Evolutionary conservation across 2,329 filamentous ascomycete species (phyloP), one percentile per base, ranked within the genome.

Genomic region (Botrytis hyacinthi): DNA sequence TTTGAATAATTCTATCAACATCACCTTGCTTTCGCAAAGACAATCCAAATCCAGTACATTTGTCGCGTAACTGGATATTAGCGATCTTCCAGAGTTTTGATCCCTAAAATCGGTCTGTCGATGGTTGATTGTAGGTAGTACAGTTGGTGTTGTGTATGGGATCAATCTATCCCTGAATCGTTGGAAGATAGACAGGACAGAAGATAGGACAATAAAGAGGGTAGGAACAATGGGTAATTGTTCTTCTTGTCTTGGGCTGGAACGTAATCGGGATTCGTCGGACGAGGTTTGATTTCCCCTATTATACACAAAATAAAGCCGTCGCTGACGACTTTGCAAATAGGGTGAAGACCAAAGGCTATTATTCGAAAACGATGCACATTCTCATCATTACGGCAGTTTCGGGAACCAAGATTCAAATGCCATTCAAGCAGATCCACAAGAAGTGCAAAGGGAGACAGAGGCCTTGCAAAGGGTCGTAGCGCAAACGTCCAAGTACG

Each of bases 401-500:
- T 91, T 91, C 76, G 86, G 85, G 73, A 88, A 91, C 60, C 84
- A 87, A 72, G 84, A 84, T 57, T 78, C 88, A 76, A 86, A 84
- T 72, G 83, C 73, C 32, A 76, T 84, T 69, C 87, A 88, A 77
- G 86, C 87, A 78, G 89, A 91, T 77, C 87, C 88, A 16, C 83
- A 89, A 74, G 90, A 91, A 80, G 86, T 86, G 40, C 89, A 90
- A 81, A 85, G 88, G 75, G 89, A 91, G 81, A 88, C 86, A 63
- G 90, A 91, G 81, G 89, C 89, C 73, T 81, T 91, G 70, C 89
- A 91, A 80, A 85, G 87, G 76, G 88, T 91, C 7, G 88, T 91
- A 46, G 87, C 88, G 63, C 87, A 87, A 76, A 91, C 89, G 67
- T 90, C 89, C 66, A 88, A 90, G 89, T 91, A 84, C 70, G 74